These are phyloP conservation scores for Phaseolus coccineus DNA, from an alignment of 331 rosid genomes.

Conservation along the genomic window DNA sequence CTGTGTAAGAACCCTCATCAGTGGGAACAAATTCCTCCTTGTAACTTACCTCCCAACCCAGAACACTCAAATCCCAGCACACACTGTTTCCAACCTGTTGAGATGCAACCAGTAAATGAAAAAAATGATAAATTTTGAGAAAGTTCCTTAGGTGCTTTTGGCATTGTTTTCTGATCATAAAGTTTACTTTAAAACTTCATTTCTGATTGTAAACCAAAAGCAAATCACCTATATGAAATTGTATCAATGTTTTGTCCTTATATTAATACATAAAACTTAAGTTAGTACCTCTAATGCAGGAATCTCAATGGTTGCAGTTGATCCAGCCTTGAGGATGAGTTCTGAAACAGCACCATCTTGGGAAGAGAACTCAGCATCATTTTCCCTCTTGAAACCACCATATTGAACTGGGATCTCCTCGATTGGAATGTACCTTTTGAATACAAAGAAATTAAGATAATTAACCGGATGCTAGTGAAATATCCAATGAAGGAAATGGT, in stretches of 20 bases:
- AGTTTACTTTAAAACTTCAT: background rate
- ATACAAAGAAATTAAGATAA: background rate
- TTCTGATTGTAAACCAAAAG: background rate
- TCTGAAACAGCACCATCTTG: constrained; percentile 64
- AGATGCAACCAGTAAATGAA: constrained; percentile 8
- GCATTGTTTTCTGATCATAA: background rate
- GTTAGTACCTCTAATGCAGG: constrained; percentile 70
- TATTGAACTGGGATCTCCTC: constrained; percentile 77
- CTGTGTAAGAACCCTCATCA: constrained; percentile 82
- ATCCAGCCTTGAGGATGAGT: constrained; percentile 69
- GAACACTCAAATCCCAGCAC: constrained; percentile 76
- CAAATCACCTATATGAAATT: background rate
- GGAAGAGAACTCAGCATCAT: constrained; percentile 64
- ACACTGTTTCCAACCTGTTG: constrained; percentile 63
- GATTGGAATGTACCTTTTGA: constrained; percentile 76
- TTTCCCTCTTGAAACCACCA: constrained; percentile 89
- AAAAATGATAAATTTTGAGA: background rate
- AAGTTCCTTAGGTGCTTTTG: background rate
- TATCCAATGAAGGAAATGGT: background rate
- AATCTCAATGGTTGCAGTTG: constrained; percentile 70
- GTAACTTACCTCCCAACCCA: constrained; percentile 93
- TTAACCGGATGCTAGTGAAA: background rate
- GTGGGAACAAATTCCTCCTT: constrained; percentile 82
- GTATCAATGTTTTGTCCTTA: background rate
- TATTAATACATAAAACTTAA: background rate